Evolutionary conservation across 202 grass and related monocot species (phyloP).

Genomic region (Schoenoplectus tabernaemontani): DNA sequence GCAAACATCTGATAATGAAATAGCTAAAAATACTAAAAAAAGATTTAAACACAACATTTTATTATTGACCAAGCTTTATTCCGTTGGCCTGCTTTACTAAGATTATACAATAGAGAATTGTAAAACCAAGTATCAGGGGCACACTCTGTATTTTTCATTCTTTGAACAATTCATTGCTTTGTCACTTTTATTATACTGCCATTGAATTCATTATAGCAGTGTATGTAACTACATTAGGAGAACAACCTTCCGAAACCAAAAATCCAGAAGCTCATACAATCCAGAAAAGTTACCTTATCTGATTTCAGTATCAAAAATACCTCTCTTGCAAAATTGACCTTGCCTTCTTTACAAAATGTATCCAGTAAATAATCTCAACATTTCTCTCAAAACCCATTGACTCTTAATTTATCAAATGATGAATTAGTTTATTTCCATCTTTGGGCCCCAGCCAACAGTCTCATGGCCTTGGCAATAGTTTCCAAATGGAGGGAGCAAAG

Average conservation of each 20-base stretch:
- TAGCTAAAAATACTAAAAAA: no score
- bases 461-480: slow-evolving; percentile 52
- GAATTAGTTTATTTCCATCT: slow-evolving; percentile 54
- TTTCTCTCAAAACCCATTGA: slow-evolving; percentile 52
- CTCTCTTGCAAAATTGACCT: slow-evolving; percentile 54
- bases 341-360: slow-evolving; percentile 77
- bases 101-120: no score
- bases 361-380: slow-evolving; percentile 62
- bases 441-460: slow-evolving; percentile 61
- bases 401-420: slow-evolving; percentile 59
- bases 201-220: no score
- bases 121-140: no score
- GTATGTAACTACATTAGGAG: background rate
- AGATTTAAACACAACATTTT: no score
- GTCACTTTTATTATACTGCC: no score
- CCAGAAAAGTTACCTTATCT: slow-evolving; percentile 77
- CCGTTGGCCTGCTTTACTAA: no score
- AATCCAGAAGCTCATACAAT: no score
- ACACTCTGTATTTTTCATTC: no score
- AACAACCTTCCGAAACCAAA: background rate
- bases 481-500: slow-evolving; percentile 49
- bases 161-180: no score
- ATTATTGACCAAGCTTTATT: no score
- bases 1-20: no score
- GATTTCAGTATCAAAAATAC: slow-evolving; percentile 43